Conservation (phyloP, 2,329 filamentous ascomycete species). For the Chalaropsis ovoidea region DNA sequence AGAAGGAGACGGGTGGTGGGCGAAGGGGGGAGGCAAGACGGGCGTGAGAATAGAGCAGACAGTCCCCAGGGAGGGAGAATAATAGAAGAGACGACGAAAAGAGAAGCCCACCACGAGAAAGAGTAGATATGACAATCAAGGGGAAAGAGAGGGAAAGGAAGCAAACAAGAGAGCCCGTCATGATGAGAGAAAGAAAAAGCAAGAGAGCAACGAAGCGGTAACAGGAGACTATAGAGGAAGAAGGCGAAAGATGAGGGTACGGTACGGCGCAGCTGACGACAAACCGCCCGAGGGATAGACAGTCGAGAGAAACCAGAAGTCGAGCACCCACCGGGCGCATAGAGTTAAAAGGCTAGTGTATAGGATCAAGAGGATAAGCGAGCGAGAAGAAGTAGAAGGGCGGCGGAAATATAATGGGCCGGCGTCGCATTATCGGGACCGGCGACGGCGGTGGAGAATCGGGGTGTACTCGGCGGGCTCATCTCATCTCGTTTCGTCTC, state of each 20-base stretch:
- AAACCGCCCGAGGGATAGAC: not conserved
- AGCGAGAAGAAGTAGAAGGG: conserved; percentile 15
- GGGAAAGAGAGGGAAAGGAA: conserved; percentile 9
- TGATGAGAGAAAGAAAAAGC: conserved; percentile 18
- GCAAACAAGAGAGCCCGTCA: conserved; percentile 21
- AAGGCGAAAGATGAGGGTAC: not conserved
- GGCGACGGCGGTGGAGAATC: conserved; percentile 15
- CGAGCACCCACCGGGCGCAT: not conserved
- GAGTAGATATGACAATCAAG: conserved; percentile 22
- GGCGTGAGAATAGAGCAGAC: not conserved
- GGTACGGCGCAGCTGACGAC: too few relatives aligned
- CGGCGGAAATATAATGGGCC: conserved; percentile 24
- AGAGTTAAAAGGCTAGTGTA: conserved; percentile 15
- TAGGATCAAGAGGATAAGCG: conserved; percentile 11
- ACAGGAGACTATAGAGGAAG: conserved; percentile 1
- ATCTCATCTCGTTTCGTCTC: not conserved
- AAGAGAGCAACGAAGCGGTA: not conserved
- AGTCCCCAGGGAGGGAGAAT: not conserved
- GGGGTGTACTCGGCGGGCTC: conserved; percentile 26
- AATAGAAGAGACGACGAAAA: conserved; percentile 26
- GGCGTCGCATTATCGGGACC: not conserved
- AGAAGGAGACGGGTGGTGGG: not conserved
- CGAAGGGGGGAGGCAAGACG: not conserved
- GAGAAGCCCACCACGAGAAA: conserved; percentile 28
- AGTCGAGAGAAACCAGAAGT: not conserved